These are phyloP conservation scores for Fusarium anthophilum DNA, from an alignment of 2,329 filamentous ascomycete species.

Conservation along the genomic window DNA sequence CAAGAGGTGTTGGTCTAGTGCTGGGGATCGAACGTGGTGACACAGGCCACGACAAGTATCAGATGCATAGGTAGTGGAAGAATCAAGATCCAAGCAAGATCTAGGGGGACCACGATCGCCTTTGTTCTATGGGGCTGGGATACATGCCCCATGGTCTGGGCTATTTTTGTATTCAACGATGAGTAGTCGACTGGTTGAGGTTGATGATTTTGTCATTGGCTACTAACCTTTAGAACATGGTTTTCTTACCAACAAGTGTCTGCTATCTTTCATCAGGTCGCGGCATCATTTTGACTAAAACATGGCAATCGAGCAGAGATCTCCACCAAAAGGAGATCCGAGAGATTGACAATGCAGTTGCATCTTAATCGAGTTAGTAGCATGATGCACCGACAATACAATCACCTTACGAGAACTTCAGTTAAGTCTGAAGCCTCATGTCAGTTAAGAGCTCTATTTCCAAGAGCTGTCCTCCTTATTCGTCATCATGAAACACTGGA, in stretches of 20 bases:
- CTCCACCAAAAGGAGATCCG: neutral
- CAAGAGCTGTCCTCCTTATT: neutral
- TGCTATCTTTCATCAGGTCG: neutral
- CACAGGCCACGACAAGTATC: neutral
- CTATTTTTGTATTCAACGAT: neutral
- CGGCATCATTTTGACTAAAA: neutral
- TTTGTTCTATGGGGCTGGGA: neutral
- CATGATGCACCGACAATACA: neutral
- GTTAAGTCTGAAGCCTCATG: neutral
- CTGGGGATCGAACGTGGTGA: conserved; percentile 19
- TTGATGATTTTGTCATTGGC: neutral
- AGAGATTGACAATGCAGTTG: neutral
- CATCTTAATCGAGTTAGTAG: neutral
- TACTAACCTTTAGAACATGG: neutral
- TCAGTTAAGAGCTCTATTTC: neutral
- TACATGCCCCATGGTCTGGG: neutral
- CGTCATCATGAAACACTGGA: conserved; percentile 6
- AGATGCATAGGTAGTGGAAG: neutral
- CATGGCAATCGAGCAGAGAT: neutral
- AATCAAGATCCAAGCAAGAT: conserved; percentile 3
- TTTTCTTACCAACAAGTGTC: neutral
- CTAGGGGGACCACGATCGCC: neutral
- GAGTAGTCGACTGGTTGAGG: neutral
- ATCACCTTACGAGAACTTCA: neutral
- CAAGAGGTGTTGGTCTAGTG: conserved; percentile 13